phyloP scores from a whole-genome alignment of 768 basidiomycete genomes.

The Daedaleopsis sinensis region DNA sequence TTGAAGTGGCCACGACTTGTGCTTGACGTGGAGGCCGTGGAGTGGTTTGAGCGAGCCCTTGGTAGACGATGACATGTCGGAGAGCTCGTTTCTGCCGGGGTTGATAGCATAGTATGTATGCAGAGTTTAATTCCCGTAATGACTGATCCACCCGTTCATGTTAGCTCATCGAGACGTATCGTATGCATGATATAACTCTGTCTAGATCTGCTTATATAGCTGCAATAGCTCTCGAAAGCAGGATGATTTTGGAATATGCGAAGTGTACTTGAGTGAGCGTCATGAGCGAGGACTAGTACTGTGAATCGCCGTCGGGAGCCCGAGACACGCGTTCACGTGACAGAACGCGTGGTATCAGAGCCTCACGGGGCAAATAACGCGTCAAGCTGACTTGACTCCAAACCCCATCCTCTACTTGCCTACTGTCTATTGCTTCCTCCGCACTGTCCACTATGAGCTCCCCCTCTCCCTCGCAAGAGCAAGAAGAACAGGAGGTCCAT shows the following conservation, averaged over 20 bases:
- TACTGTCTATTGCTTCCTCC: neutral
- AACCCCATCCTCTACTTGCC: neutral
- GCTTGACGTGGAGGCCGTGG: constrained; percentile 82
- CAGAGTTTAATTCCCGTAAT: too few relatives aligned
- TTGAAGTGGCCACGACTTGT: constrained; percentile 83
- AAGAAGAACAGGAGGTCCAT: constrained; percentile 53
- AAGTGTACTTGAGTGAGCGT: too few relatives aligned
- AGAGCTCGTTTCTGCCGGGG: too few relatives aligned
- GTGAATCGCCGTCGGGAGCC: too few relatives aligned
- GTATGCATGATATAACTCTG: neutral
- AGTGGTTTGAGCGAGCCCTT: constrained; percentile 69
- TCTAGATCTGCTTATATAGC: too few relatives aligned
- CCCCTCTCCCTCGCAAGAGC: constrained; percentile 48
- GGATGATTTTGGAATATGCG: too few relatives aligned
- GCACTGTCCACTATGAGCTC: constrained; percentile 53
- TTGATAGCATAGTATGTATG: too few relatives aligned
- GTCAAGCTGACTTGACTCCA: constrained; percentile 15
- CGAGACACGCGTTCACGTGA: constrained; percentile 30
- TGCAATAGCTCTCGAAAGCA: too few relatives aligned
- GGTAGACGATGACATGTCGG: constrained; percentile 37
- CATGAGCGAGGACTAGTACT: neutral
- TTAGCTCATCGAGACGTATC: neutral
- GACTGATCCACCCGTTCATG: neutral
- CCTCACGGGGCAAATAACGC: constrained; percentile 1
- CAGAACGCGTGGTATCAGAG: constrained; percentile 9